A percentile compares a stretch with the other conserved stretches of the same genome.
These are phyloP conservation scores for Hypoxylon sp. DNA, from an alignment of 2,329 filamentous ascomycete species.

Conservation along the genomic window DNA sequence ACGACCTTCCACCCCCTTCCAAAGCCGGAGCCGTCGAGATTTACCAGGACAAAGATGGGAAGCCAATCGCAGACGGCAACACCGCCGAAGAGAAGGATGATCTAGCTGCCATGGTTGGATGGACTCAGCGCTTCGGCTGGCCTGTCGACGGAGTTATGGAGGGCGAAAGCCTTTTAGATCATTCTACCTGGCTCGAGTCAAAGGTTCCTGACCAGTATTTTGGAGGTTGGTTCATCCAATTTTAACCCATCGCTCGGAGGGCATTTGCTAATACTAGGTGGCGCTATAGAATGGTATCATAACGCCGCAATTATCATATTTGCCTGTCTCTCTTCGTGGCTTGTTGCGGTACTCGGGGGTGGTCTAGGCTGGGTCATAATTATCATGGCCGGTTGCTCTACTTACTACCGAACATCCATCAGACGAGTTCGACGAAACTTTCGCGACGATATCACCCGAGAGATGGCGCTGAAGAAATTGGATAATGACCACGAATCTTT, in stretches of 20 bases:
- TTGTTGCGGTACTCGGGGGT: slow-evolving; percentile 88
- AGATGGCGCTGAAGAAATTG: slow-evolving; percentile 86
- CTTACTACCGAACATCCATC: slow-evolving; percentile 96
- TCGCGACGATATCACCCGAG: slow-evolving; percentile 90
- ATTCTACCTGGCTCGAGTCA: slow-evolving; percentile 87
- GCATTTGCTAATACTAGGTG: slow-evolving; percentile 20
- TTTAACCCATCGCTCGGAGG: slow-evolving; percentile 10
- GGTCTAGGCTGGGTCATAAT: slow-evolving; percentile 94
- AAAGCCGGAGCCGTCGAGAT: slow-evolving; percentile 75
- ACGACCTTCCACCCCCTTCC: slow-evolving; percentile 81
- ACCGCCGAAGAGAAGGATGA: slow-evolving; percentile 66
- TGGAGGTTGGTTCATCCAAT: slow-evolving; percentile 69
- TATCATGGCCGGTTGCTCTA: slow-evolving; percentile 90
- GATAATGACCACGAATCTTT: slow-evolving; percentile 93
- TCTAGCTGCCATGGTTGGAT: slow-evolving; percentile 75
- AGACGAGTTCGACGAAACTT: slow-evolving; percentile 95
- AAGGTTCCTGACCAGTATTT: slow-evolving; percentile 90
- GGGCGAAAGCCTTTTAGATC: slow-evolving; percentile 80
- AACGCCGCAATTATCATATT: slow-evolving; percentile 96
- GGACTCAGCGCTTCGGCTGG: slow-evolving; percentile 88
- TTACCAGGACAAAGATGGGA: slow-evolving; percentile 62
- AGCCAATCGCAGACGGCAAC: slow-evolving; percentile 61
- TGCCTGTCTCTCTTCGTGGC: slow-evolving; percentile 89
- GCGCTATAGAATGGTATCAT: slow-evolving; percentile 88
- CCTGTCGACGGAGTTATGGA: slow-evolving; percentile 67